A percentile compares a stretch with the other conserved stretches of the same genome.
phyloP scores from a whole-genome alignment of 306 rosid genomes.

The Lathyrus sativus region DNA sequence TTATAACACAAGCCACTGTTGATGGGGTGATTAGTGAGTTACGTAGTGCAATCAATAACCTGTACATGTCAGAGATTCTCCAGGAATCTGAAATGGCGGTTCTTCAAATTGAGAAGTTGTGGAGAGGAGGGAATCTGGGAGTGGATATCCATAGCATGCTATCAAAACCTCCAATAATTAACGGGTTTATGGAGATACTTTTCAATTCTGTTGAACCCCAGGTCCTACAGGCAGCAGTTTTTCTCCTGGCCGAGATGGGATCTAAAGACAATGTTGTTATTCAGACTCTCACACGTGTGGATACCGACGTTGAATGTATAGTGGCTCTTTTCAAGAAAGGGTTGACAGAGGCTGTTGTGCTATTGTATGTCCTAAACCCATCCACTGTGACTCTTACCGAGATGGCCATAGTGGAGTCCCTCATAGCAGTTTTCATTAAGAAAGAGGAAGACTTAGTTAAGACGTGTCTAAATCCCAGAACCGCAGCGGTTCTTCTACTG shows the following conservation, averaged over 20 bases:
- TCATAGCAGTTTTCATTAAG: conserved; percentile 54
- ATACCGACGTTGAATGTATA: conserved; percentile 78
- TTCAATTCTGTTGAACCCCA: conserved; percentile 68
- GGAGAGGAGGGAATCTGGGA: conserved; percentile 67
- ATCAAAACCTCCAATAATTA: conserved; percentile 68
- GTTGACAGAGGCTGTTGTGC: conserved; percentile 72
- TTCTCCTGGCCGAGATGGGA: conserved; percentile 76
- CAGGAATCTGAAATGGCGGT: conserved; percentile 83
- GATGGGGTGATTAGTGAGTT: conserved; percentile 65
- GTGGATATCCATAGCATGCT: conserved; percentile 62
- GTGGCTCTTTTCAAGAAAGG: conserved; percentile 76
- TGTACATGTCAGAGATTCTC: conserved; percentile 72
- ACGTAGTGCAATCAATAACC: conserved; percentile 60
- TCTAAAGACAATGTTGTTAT: conserved; percentile 66
- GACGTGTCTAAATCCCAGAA: conserved; percentile 67
- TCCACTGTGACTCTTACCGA: conserved; percentile 48
- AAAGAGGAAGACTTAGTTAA: conserved; percentile 58
- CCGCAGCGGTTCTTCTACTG: conserved; percentile 74
- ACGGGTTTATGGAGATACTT: conserved; percentile 83
- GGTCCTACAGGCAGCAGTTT: conserved; percentile 71
- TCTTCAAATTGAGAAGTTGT: conserved; percentile 66
- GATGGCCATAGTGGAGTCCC: conserved; percentile 59
- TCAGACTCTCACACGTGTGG: conserved; percentile 75
- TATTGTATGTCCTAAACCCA: conserved; percentile 68
- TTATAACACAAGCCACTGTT: conserved; percentile 58